phyloP scores from a whole-genome alignment of 352 stramenopile species.

The Phytophthora uliginosa region DNA sequence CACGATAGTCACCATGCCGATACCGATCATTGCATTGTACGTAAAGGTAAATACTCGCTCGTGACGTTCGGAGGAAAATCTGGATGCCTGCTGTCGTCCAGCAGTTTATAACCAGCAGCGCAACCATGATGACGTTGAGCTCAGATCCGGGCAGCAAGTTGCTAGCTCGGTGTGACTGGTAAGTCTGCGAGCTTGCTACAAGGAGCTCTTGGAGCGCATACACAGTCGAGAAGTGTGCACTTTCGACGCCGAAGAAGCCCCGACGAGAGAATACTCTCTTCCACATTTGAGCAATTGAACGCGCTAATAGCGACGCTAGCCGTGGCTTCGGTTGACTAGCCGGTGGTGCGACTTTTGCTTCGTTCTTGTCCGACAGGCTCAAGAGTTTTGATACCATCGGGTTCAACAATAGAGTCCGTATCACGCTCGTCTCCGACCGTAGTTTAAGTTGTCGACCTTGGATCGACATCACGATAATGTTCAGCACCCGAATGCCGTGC shows the following conservation, averaged over 20 bases:
- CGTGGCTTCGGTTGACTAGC: neutral
- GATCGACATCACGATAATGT: conserved; percentile 32
- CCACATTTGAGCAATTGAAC: neutral
- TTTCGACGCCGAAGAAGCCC: conserved; percentile 36
- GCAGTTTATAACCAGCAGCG: conserved; percentile 29
- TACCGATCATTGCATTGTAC: conserved; percentile 26
- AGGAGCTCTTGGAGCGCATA: conserved; percentile 30
- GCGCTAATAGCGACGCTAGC: neutral
- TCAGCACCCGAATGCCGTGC: conserved; percentile 34
- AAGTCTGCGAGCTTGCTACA: conserved; percentile 34
- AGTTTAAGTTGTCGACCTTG: conserved; percentile 10
- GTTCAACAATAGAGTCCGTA: neutral
- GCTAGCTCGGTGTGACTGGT: conserved; percentile 38
- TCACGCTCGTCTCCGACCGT: conserved; percentile 17
- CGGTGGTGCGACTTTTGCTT: no score
- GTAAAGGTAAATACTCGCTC: conserved; percentile 13
- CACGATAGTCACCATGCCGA: conserved; percentile 24
- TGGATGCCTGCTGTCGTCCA: conserved; percentile 34
- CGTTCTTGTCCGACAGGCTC: no score
- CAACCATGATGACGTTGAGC: conserved; percentile 28
- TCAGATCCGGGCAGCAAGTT: conserved; percentile 13
- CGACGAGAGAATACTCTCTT: conserved; percentile 18
- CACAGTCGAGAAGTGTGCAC: conserved; percentile 34
- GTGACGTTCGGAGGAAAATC: conserved; percentile 18
- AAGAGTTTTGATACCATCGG: no score